phyloP scores from a whole-genome alignment of 441 rosid genomes.

The Melastoma candidum region DNA sequence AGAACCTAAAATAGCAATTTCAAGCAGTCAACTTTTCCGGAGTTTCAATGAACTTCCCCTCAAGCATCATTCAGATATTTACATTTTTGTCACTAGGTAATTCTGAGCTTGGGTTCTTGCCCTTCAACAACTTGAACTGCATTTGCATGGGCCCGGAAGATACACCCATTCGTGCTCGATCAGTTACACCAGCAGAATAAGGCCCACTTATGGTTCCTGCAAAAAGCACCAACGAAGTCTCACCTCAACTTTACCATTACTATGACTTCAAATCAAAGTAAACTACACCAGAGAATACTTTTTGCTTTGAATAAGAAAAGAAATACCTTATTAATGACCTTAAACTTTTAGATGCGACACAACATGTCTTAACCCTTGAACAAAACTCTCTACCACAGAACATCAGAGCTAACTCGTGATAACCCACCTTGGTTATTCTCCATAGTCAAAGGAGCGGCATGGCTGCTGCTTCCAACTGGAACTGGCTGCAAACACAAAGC shows the following conservation, averaged over 20 bases:
- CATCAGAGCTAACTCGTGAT: background rate
- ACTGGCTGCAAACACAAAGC: constrained; percentile 34
- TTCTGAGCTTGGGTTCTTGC: constrained; percentile 45
- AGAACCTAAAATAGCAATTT: constrained; percentile 22
- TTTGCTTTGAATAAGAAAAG: too few relatives aligned
- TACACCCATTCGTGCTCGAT: constrained; percentile 33
- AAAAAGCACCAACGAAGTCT: constrained; percentile 1
- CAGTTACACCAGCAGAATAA: constrained; percentile 39
- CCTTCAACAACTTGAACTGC: constrained; percentile 47
- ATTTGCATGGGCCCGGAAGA: constrained; percentile 43
- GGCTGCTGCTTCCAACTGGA: constrained; percentile 61
- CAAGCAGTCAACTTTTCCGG: background rate
- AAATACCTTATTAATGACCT: too few relatives aligned
- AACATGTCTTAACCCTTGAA: too few relatives aligned
- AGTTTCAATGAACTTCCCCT: too few relatives aligned
- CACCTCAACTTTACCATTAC: too few relatives aligned
- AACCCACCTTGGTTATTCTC: constrained; percentile 67
- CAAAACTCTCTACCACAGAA: too few relatives aligned
- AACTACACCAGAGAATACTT: too few relatives aligned
- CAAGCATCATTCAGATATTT: constrained; percentile 19
- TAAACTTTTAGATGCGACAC: too few relatives aligned
- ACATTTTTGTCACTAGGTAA: constrained; percentile 58
- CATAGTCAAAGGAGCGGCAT: constrained; percentile 38
- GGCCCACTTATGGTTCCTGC: constrained; percentile 54
- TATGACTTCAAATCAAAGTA: too few relatives aligned